These are phyloP conservation scores for Melampsora occidentalis DNA, from an alignment of 1,284 basidiomycete genomes.

Conservation along the genomic window DNA sequence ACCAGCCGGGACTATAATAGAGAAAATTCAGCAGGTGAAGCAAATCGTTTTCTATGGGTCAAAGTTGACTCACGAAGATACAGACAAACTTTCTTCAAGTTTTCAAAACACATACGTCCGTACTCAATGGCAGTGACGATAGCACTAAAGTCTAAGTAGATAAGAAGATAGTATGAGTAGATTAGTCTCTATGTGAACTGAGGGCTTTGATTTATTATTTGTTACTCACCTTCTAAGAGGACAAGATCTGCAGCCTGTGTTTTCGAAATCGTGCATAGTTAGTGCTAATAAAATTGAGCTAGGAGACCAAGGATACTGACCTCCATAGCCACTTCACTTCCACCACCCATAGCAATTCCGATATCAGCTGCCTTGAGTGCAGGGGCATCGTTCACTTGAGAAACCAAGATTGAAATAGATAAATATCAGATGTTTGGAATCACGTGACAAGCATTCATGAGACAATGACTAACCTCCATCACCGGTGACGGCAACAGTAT, in stretches of 20 bases:
- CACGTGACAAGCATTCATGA: background rate
- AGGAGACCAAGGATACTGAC: slow-evolving; percentile 46
- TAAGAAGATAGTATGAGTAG: too few relatives aligned
- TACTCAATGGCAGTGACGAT: slow-evolving; percentile 49
- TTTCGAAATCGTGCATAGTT: too few relatives aligned
- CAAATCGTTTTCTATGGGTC: too few relatives aligned
- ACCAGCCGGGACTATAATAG: slow-evolving; percentile 46
- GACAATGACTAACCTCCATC: slow-evolving; percentile 57
- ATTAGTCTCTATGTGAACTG: too few relatives aligned
- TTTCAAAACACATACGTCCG: slow-evolving; percentile 67
- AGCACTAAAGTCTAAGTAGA: slow-evolving; percentile 45
- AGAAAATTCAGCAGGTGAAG: too few relatives aligned
- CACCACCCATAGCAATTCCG: slow-evolving; percentile 58
- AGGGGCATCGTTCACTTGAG: slow-evolving; percentile 65
- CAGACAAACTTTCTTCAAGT: slow-evolving; percentile 61
- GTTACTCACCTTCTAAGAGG: slow-evolving; percentile 46
- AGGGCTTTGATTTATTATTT: too few relatives aligned
- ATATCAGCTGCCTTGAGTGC: slow-evolving; percentile 57
- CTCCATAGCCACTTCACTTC: slow-evolving; percentile 55
- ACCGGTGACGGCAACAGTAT: slow-evolving; percentile 61
- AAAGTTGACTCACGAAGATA: slow-evolving; percentile 45
- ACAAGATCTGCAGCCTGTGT: slow-evolving; percentile 46
- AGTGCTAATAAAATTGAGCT: too few relatives aligned
- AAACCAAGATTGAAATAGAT: too few relatives aligned
- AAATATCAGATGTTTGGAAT: too few relatives aligned